Conservation (phyloP, 805 yeast species). For the Yamadazyma paraphyllophila region DNA sequence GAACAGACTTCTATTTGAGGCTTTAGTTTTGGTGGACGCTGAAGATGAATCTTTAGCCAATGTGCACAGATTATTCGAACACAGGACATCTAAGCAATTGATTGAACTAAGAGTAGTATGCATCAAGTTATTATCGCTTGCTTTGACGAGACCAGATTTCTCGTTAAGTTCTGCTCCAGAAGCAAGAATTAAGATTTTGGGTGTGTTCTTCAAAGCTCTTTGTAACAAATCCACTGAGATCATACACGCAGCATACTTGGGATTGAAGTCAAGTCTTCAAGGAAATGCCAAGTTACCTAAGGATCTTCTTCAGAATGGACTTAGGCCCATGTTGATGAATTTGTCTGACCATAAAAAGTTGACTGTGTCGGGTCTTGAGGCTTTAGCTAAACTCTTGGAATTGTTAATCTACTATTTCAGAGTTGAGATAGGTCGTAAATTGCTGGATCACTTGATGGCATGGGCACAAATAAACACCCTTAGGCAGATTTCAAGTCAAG, state of each 20-base stretch:
- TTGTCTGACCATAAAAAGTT: constrained; percentile 89
- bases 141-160: constrained; percentile 82
- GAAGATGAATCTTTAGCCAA: constrained; percentile 94
- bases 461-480: constrained; percentile 88
- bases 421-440: constrained; percentile 92
- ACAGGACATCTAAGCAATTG: constrained; percentile 84
- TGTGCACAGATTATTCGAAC: constrained; percentile 80
- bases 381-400: constrained; percentile 82
- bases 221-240: constrained; percentile 82
- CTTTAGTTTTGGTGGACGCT: constrained; percentile 92
- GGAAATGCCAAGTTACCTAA: constrained; percentile 89
- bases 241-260: constrained; percentile 90
- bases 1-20: constrained; percentile 80
- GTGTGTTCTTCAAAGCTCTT: constrained; percentile 92
- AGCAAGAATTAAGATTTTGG: constrained; percentile 79
- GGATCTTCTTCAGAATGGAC: constrained; percentile 90
- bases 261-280: constrained; percentile 76
- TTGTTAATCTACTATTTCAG: constrained; percentile 88
- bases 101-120: constrained; percentile 88
- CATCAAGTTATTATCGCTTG: constrained; percentile 75
- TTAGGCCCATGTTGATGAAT: constrained; percentile 94
- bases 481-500: constrained; percentile 74
- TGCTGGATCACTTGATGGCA: constrained; percentile 89
- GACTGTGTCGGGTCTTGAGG: constrained; percentile 87
- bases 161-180: constrained; percentile 70